Percentiles rank a stretch among this genome's conserved stretches.
These are phyloP conservation scores for Pulveroboletus sp. DNA, from an alignment of 768 basidiomycete genomes.

Conservation along the genomic window DNA sequence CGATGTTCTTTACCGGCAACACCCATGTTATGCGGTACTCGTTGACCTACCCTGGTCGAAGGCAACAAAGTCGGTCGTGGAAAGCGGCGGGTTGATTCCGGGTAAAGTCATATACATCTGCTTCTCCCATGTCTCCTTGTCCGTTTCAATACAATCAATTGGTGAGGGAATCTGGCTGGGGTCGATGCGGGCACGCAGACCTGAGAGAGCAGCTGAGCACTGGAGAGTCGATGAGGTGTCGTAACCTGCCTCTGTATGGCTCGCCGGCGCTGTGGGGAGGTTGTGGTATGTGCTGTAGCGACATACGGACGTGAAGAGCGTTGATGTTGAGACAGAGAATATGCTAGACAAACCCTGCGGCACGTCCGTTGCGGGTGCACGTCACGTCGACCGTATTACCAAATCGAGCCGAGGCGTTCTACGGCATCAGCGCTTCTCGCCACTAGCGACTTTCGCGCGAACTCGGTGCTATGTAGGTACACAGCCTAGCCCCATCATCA, in stretches of 20 bases:
- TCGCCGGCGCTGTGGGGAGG: slow-evolving; percentile 60
- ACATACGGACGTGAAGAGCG: slow-evolving; percentile 11
- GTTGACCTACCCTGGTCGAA: slow-evolving; percentile 75
- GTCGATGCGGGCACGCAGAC: slow-evolving; percentile 80
- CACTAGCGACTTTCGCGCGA: no score
- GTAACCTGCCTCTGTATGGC: slow-evolving; percentile 38
- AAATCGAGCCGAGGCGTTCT: slow-evolving; percentile 1
- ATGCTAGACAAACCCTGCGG: not conserved
- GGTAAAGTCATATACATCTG: slow-evolving; percentile 64
- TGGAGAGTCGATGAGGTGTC: not conserved
- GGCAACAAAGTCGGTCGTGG: slow-evolving; percentile 84
- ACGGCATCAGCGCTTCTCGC: no score
- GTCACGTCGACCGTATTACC: slow-evolving; percentile 4
- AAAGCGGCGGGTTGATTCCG: slow-evolving; percentile 66
- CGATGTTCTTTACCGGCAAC: not conserved
- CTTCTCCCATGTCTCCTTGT: slow-evolving; percentile 74
- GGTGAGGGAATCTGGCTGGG: slow-evolving; percentile 90
- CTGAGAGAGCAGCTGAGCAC: slow-evolving; percentile 34
- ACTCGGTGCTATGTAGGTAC: no score
- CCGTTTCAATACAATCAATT: slow-evolving; percentile 70
- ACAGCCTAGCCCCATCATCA: no score
- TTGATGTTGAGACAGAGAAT: not conserved
- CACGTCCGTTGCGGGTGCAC: slow-evolving; percentile 4
- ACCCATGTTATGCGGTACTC: not conserved
- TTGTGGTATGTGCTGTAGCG: slow-evolving; percentile 43